These are phyloP conservation scores for Suillus occidentalis DNA, from an alignment of 768 basidiomycete species.

Conservation along the genomic window DNA sequence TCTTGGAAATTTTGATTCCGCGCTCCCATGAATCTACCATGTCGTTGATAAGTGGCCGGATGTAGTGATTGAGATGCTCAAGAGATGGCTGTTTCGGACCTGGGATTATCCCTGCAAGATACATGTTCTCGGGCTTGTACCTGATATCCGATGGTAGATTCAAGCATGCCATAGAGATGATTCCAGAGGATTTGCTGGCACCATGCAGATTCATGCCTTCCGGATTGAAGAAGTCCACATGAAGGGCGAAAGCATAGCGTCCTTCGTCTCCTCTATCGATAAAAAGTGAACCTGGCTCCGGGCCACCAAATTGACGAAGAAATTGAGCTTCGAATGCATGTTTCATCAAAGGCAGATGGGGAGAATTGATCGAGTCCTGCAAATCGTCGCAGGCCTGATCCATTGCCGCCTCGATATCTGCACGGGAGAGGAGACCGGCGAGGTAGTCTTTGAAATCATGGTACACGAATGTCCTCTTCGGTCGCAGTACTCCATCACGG, in stretches of 20 bases:
- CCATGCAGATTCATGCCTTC: background rate
- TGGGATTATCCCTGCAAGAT: too few relatives aligned
- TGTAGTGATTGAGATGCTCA: constrained; percentile 13
- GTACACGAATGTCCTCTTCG: too few relatives aligned
- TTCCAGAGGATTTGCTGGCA: background rate
- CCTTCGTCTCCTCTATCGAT: constrained; percentile 18
- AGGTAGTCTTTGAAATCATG: too few relatives aligned
- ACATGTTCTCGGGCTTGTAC: too few relatives aligned
- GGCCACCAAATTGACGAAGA: constrained; percentile 11
- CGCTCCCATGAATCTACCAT: constrained; percentile 6
- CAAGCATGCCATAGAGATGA: background rate
- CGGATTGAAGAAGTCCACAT: constrained; percentile 8
- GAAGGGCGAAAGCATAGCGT: constrained; percentile 9
- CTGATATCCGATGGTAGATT: too few relatives aligned
- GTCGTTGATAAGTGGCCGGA: background rate
- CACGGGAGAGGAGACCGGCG: too few relatives aligned
- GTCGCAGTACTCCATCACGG: too few relatives aligned
- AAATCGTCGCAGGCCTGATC: background rate
- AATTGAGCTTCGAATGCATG: constrained; percentile 14
- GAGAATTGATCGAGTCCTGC: background rate
- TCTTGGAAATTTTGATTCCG: constrained; percentile 17
- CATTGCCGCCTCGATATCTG: background rate
- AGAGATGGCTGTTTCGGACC: too few relatives aligned
- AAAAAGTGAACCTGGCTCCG: too few relatives aligned
- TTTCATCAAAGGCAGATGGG: constrained; percentile 5